Evolutionary conservation across 1,284 basidiomycete species (phyloP).

Genomic region (Ganoderma lucidum): DNA sequence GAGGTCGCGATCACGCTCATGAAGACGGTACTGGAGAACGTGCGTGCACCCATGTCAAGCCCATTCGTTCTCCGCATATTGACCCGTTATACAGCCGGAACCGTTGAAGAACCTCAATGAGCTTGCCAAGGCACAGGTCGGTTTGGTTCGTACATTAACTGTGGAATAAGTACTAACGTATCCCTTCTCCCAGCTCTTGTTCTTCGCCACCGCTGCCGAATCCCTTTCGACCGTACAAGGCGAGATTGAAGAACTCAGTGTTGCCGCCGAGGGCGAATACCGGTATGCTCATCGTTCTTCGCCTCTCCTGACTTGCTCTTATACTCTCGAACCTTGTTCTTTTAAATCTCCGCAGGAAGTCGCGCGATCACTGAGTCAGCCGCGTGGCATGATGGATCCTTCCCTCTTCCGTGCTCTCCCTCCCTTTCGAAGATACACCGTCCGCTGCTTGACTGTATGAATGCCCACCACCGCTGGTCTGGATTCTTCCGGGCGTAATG

Average conservation of each 20-base stretch:
- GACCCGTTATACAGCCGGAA: constrained; percentile 73
- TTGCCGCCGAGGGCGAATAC: constrained; percentile 92
- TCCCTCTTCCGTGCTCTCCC: not conserved
- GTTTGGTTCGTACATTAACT: constrained; percentile 1
- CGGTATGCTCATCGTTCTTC: constrained; percentile 55
- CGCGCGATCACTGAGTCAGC: constrained; percentile 75
- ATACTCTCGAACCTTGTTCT: constrained; percentile 13
- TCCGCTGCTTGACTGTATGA: not conserved
- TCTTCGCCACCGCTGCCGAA: constrained; percentile 87
- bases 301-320: constrained; percentile 4
- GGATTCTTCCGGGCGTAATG: not conserved
- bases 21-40: constrained; percentile 98
- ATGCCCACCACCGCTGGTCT: not conserved
- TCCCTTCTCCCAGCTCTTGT: constrained; percentile 68
- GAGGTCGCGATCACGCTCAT: constrained; percentile 98
- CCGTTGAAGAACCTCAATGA: constrained; percentile 94
- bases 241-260: constrained; percentile 90
- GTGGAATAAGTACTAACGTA: not conserved
- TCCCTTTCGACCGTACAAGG: constrained; percentile 84
- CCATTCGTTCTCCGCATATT: constrained; percentile 2
- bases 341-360: constrained; percentile 60
- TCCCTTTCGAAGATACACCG: not conserved
- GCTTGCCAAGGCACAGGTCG: constrained; percentile 86
- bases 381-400: not conserved
- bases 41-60: constrained; percentile 55